Conservation (phyloP, 1,139 yeast genomes). For the Suhomyces choctaworum region DNA sequence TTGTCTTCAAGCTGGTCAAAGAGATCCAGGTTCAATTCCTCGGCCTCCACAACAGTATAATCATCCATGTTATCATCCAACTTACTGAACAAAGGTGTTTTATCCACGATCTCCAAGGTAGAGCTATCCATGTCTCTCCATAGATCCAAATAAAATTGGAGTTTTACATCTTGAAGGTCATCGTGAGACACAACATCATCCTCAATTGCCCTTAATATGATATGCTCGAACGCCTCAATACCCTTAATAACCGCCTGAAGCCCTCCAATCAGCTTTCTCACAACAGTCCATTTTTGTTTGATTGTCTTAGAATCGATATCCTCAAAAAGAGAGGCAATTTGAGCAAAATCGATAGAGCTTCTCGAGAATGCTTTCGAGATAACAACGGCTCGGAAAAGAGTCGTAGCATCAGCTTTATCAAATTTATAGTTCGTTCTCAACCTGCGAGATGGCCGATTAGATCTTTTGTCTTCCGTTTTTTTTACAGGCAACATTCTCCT, state of each 20-base stretch:
- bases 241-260: slow-evolving; percentile 51
- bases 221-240: slow-evolving; percentile 57
- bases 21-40: slow-evolving; percentile 27
- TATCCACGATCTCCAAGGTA: slow-evolving; percentile 29
- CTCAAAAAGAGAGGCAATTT: slow-evolving; percentile 49
- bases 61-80: slow-evolving; percentile 29
- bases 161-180: slow-evolving; percentile 50
- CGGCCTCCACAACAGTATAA: slow-evolving; percentile 26
- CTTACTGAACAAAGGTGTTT: slow-evolving; percentile 36
- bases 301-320: slow-evolving; percentile 40
- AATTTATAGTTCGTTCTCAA: slow-evolving; percentile 30
- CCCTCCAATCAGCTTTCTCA: slow-evolving; percentile 59
- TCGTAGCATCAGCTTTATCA: slow-evolving; percentile 48
- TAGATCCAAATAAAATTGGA: slow-evolving; percentile 49
- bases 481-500: slow-evolving; percentile 16
- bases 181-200: slow-evolving; percentile 46
- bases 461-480: slow-evolving; percentile 8
- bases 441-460: slow-evolving; percentile 17
- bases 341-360: slow-evolving; percentile 56
- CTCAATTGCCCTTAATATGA: slow-evolving; percentile 53
- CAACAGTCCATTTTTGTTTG: slow-evolving; percentile 60
- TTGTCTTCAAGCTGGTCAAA: slow-evolving; percentile 43
- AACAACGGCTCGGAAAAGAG: slow-evolving; percentile 57
- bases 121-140: slow-evolving; percentile 57
- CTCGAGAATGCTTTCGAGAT: slow-evolving; percentile 58